A percentile compares a stretch with the other conserved stretches of the same genome.
Conservation (phyloP, 169 alveolate species). For the Perkinsus marinus region DNA sequence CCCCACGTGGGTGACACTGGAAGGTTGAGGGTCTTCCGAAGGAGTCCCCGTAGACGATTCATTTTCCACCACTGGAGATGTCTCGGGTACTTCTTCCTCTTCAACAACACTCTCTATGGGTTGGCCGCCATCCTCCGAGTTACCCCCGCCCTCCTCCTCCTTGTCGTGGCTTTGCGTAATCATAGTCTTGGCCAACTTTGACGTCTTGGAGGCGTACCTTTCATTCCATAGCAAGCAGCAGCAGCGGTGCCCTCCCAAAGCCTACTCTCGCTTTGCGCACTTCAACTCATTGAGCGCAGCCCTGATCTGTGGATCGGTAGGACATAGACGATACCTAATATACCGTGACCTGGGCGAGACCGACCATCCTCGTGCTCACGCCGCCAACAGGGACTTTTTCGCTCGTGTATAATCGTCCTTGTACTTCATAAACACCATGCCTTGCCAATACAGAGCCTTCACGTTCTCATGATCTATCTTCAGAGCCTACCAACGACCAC, state of each 20-base stretch:
- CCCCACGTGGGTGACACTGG: not conserved
- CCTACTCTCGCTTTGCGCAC: not conserved
- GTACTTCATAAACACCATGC: not conserved
- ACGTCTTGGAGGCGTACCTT: not conserved
- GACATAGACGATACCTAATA: not conserved
- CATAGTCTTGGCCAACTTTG: not conserved
- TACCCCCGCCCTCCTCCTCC: not conserved
- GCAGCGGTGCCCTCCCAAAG: not conserved
- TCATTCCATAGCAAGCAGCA: not conserved
- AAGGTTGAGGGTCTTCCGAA: not conserved
- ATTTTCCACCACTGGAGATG: no score
- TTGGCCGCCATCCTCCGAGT: not conserved
- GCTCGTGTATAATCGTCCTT: not conserved
- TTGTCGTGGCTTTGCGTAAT: not conserved
- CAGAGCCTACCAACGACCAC: not conserved
- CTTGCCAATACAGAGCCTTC: not conserved
- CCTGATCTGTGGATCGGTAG: not conserved
- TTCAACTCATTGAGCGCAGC: not conserved
- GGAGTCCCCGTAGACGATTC: no score
- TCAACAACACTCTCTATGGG: not conserved
- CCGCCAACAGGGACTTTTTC: not conserved
- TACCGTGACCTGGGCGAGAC: not conserved
- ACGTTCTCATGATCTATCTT: not conserved
- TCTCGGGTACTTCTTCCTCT: not conserved
- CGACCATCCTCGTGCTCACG: not conserved